Evolutionary conservation across 352 stramenopile genomes (phyloP).

Genomic region (Lagenidium giganteum): DNA sequence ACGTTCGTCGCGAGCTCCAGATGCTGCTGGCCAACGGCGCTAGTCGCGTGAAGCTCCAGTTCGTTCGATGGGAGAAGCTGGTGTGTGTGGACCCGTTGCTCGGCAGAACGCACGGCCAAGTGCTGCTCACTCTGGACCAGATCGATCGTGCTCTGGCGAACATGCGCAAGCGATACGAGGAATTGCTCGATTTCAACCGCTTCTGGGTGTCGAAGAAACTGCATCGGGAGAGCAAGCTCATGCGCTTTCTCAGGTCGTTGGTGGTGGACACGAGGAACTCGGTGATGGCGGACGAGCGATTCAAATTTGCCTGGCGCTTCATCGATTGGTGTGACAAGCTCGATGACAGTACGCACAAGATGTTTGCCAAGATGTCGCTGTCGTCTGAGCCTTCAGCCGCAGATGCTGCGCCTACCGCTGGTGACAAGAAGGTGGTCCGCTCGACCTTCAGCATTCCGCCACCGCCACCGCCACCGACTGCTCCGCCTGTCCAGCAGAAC

Average conservation of each 20-base stretch:
- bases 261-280: constrained; percentile 11
- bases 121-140: constrained; percentile 42
- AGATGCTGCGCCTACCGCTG: background rate
- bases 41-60: constrained; percentile 53
- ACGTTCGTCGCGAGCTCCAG: constrained; percentile 25
- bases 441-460: background rate
- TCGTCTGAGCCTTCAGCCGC: background rate
- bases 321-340: constrained; percentile 34
- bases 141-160: constrained; percentile 27
- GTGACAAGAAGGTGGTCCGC: no score
- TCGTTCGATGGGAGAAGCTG: constrained; percentile 43
- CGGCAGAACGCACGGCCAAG: constrained; percentile 30
- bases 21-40: no score
- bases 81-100: constrained; percentile 28
- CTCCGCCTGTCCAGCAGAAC: no score
- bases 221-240: constrained; percentile 53
- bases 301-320: constrained; percentile 50
- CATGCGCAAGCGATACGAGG: constrained; percentile 30
- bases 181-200: constrained; percentile 33
- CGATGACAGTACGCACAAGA: constrained; percentile 4
- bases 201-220: constrained; percentile 36
- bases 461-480: background rate
- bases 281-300: constrained; percentile 35
- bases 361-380: background rate
- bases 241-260: constrained; percentile 37